phyloP scores from a whole-genome alignment of 176 grass and related monocot species.

The Pontederia crassipes region DNA sequence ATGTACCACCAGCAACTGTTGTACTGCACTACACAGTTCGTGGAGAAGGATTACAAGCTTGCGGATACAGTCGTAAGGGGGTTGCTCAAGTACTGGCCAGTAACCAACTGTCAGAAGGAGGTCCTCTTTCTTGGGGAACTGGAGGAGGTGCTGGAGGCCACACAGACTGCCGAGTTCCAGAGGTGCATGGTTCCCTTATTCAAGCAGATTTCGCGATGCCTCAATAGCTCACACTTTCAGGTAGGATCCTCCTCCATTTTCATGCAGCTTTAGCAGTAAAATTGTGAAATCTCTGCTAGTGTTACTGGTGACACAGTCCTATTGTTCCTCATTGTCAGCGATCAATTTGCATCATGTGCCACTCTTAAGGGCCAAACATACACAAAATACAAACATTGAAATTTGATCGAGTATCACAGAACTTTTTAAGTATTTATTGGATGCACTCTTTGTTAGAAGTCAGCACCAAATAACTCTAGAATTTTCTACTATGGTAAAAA shows the following conservation, averaged over 20 bases:
- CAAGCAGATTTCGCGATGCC: slow-evolving; percentile 80
- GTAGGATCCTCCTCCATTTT: slow-evolving; percentile 9
- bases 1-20: slow-evolving; percentile 82
- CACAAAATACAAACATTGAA: too few relatives aligned
- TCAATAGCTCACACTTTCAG: slow-evolving; percentile 88
- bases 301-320: too few relatives aligned
- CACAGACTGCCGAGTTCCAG: slow-evolving; percentile 69
- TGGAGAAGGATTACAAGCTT: slow-evolving; percentile 90
- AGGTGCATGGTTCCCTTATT: slow-evolving; percentile 76
- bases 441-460: too few relatives aligned
- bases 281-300: too few relatives aligned
- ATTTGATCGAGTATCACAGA: too few relatives aligned
- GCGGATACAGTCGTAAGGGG: slow-evolving; percentile 70
- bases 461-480: too few relatives aligned
- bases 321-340: too few relatives aligned
- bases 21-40: slow-evolving; percentile 80
- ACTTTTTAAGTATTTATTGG: too few relatives aligned
- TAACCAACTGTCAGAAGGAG: slow-evolving; percentile 93
- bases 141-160: slow-evolving; percentile 81
- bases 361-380: too few relatives aligned
- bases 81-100: slow-evolving; percentile 79
- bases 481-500: too few relatives aligned
- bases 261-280: too few relatives aligned
- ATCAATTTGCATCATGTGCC: too few relatives aligned
- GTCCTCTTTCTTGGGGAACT: slow-evolving; percentile 73